Evolutionary conservation across 2,329 filamentous ascomycete genomes (phyloP).

Genomic region (Phoma herbarum): DNA sequence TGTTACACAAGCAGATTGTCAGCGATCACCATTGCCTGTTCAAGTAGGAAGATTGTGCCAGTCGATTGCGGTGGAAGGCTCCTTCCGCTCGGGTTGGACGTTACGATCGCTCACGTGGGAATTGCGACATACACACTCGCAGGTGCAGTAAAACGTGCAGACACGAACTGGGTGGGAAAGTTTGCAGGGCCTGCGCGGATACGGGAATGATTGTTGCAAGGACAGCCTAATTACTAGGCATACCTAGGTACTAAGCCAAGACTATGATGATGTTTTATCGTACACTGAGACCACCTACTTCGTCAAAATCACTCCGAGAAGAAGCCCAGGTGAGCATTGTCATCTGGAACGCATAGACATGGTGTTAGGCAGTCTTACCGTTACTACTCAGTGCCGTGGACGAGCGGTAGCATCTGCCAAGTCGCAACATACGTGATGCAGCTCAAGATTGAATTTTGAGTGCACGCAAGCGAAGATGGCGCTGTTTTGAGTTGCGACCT

Average conservation of each 20-base stretch:
- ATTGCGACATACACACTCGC: background rate
- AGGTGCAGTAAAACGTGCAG: background rate
- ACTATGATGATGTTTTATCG: background rate
- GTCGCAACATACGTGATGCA: background rate
- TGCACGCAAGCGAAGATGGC: background rate
- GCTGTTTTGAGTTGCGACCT: background rate
- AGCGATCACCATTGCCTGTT: slow-evolving; percentile 3
- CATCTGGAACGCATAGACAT: background rate
- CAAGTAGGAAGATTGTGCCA: slow-evolving; percentile 1
- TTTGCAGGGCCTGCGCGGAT: background rate
- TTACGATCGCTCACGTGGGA: background rate
- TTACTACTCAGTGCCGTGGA: background rate
- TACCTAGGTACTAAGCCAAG: background rate
- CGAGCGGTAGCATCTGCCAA: background rate
- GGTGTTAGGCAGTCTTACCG: background rate
- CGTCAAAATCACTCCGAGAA: background rate
- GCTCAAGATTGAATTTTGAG: background rate
- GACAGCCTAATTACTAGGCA: background rate
- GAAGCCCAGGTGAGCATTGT: background rate
- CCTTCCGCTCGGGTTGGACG: background rate
- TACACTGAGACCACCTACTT: background rate
- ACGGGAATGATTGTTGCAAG: background rate
- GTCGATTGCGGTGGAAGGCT: slow-evolving; percentile 13
- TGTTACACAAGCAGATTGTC: background rate
- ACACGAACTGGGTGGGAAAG: background rate